These are phyloP conservation scores for Tuber indicum DNA, from an alignment of 495 filamentous ascomycete species.

Conservation along the genomic window DNA sequence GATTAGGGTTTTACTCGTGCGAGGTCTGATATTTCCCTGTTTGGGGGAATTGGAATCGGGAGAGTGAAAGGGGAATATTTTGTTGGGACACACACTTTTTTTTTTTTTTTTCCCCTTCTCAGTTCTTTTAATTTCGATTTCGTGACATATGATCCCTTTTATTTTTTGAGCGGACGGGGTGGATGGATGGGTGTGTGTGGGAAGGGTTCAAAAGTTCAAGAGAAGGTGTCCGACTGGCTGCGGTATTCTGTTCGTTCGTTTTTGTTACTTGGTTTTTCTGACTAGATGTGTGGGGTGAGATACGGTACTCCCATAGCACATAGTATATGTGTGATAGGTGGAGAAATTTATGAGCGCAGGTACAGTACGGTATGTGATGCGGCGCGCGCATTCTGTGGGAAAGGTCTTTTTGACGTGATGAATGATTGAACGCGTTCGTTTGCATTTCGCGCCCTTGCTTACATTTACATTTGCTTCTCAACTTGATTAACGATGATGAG, in stretches of 20 bases:
- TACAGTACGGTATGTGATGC: constrained; percentile 25
- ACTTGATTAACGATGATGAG: constrained; percentile 29
- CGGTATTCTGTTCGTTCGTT: constrained; percentile 2
- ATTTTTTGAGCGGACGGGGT: constrained; percentile 1
- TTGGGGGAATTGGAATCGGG: background rate
- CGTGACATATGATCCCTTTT: constrained; percentile 21
- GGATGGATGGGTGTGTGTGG: constrained; percentile 4
- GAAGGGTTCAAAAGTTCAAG: background rate
- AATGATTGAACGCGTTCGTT: constrained; percentile 23
- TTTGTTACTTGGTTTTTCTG: background rate
- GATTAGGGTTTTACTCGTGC: background rate
- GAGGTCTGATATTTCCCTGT: constrained; percentile 1
- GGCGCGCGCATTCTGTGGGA: constrained; percentile 21
- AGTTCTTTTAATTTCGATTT: constrained; percentile 22
- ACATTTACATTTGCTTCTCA: constrained; percentile 14
- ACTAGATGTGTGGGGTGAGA: background rate
- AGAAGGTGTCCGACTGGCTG: background rate
- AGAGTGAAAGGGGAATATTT: background rate
- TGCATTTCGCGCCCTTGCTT: constrained; percentile 18
- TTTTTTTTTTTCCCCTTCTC: background rate
- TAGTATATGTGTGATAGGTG: background rate
- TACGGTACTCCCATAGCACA: background rate
- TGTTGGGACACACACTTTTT: constrained; percentile 23
- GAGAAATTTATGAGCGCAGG: constrained; percentile 3
- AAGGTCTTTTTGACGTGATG: constrained; percentile 19